Evolutionary conservation across 257 asterid genomes (phyloP), one percentile per base, ranked within the genome.

Genomic region (Salvia rosmarinus): DNA sequence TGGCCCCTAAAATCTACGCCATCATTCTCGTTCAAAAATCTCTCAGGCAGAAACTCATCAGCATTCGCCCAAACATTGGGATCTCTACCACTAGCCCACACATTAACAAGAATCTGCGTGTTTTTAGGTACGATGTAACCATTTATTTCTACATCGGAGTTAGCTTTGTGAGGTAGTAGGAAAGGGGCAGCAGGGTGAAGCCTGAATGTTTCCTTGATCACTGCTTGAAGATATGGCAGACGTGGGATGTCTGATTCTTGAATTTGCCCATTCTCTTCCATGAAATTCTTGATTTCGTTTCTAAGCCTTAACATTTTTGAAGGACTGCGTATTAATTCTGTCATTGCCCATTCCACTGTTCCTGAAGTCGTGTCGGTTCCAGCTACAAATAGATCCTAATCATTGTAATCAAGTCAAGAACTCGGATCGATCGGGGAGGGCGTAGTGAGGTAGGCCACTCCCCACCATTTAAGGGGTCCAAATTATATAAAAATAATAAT

Each of bases 51-150:
- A 28, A 85, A 85, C 2, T 6, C 14, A 3, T 78, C 77, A 13
- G 83, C 77, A 8, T 79, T 16, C 2, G 17, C 0, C 87, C 87
- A 82, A 6, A 49, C 1, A 17, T 13, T 37, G 5, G 67, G 43
- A 55, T 82, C 86, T 55, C 90, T 74, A 0, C 83, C 84, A 1
- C 42, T 80, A 0, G 87, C 87, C 87, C 85, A 78, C 32, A 65
- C 75, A 8, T 82, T 85, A 9, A 82, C 59, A 0, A 85, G 70
- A 12, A 85, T 6, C 12, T 76, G 74, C 0, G 83, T 72, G 0
- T 58, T 40, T 39, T 71, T 71, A 0, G 87, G 87, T 16, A 85
- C 16, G 0, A 42, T 39, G 17, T 76, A 85, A 12, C 82, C 80
- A 0, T 67, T 56, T 21, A 80, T 70, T 71, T 75, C 74, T 0